Evolutionary conservation across 2,329 filamentous ascomycete genomes (phyloP), one percentile per base, ranked within the genome.

Genomic region (Fonsecaea erecta): DNA sequence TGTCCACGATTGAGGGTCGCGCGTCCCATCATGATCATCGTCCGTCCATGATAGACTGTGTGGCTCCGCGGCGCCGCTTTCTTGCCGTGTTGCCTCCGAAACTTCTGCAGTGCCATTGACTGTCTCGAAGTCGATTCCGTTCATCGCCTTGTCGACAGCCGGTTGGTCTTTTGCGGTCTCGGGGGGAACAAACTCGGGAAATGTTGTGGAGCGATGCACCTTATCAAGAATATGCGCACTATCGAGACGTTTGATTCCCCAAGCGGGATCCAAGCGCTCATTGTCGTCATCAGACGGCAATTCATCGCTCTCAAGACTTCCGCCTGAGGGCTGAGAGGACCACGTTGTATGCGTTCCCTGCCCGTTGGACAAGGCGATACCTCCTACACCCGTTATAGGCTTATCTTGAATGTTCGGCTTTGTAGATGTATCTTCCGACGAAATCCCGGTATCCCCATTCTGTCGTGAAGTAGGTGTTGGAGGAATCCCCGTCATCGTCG

Each of bases 211-310:
- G 32, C 71, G 70, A 34, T 67, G 60, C 24, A 71, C 68, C 3
- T 37, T 43, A 37, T 65, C 63, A 24, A 73, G 66, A 28, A 73
- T 64, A 18, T 69, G 66, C 5, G 62, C 35, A 12, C 69, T 64
- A 26, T 72, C 67, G 6, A 53, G 57, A 3, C 70, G 69, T 18
- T 63, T 66, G 21, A 73, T 70, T 32, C 70, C 68, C 69, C 69
- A 71, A 28, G 70, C 68, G 24, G 71, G 70, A 68, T 73, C 71
- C 11, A 72, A 48, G 46, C 67, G 62, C 35, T 70, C 64, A 37
- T 64, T 56, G 30, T 68, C 70, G 21, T 70, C 64, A 11, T 71
- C 68, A 14, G 66, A 68, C 8, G 63, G 61, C 26, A 66, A 26
- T 52, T 72, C 70, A 60, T 71, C 68, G 28, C 28, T 56, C 18